Percentiles rank a stretch among this genome's conserved stretches.
Conservation (phyloP, 2,329 filamentous ascomycete genomes). For the Cercospora sp. region DNA sequence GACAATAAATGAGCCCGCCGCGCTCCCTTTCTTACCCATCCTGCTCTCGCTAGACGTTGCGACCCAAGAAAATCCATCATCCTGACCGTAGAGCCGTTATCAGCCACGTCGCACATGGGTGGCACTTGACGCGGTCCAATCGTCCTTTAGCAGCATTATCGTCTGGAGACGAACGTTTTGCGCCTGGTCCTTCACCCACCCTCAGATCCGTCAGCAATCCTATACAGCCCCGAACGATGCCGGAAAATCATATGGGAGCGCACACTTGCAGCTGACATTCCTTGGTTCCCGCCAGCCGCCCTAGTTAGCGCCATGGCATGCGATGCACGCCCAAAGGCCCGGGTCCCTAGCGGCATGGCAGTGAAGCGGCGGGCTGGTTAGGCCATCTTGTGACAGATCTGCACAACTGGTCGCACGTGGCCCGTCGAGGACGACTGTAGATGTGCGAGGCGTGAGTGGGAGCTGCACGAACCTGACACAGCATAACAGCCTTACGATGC, state of each 20-base stretch:
- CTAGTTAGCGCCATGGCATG: conserved; percentile 4
- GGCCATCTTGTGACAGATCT: conserved; percentile 1
- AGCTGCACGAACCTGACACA: conserved; percentile 1
- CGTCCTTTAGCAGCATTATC: not conserved
- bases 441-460: not conserved
- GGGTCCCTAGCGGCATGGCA: conserved; percentile 4
- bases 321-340: not conserved
- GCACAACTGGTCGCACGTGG: conserved; percentile 3
- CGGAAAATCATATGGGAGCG: conserved; percentile 14
- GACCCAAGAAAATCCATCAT: conserved; percentile 6
- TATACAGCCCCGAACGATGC: conserved; percentile 12
- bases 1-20: not conserved
- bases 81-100: conserved; percentile 1
- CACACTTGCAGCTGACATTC: conserved; percentile 15
- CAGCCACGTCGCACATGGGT: conserved; percentile 18
- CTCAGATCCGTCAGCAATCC: conserved; percentile 1
- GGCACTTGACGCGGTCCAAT: not conserved
- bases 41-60: conserved; percentile 12
- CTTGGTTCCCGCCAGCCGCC: conserved; percentile 12
- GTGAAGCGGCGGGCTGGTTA: not conserved
- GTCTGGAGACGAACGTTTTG: conserved; percentile 1
- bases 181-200: conserved; percentile 2
- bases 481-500: not conserved
- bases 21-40: not conserved
- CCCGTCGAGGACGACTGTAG: not conserved